Percentiles rank a stretch among this genome's conserved stretches.
Conservation (phyloP, 768 basidiomycete genomes). For the Fomitopsis serialis region DNA sequence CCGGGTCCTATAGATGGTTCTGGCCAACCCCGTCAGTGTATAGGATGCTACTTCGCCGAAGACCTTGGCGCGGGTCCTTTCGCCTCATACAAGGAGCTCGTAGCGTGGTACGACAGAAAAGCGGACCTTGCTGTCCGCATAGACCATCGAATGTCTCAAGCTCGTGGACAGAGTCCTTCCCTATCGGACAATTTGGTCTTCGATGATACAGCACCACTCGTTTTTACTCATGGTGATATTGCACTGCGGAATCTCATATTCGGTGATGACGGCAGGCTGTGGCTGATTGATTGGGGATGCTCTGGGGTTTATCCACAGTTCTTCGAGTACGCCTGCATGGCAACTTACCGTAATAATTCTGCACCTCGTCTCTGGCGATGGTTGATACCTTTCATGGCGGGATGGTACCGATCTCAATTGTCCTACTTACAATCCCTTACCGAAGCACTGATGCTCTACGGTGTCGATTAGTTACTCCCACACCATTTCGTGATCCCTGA, state of each 20-base stretch:
- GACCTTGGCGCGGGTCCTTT: slow-evolving; percentile 1
- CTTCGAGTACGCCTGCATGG: slow-evolving; percentile 7
- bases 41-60: slow-evolving; percentile 1
- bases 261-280: slow-evolving; percentile 9
- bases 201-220: slow-evolving; percentile 13
- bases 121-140: background rate
- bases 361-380: background rate
- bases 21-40: background rate
- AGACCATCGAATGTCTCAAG: background rate
- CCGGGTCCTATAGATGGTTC: slow-evolving; percentile 4
- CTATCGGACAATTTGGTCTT: background rate
- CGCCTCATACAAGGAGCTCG: slow-evolving; percentile 2
- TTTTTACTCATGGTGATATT: slow-evolving; percentile 16
- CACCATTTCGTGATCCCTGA: no score
- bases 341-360: background rate
- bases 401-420: background rate
- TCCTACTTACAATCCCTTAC: background rate
- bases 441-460: background rate
- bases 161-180: background rate
- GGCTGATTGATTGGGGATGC: slow-evolving; percentile 18
- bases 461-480: no score
- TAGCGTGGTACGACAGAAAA: background rate
- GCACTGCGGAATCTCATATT: slow-evolving; percentile 13
- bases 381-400: background rate
- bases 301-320: slow-evolving; percentile 14